phyloP scores from a whole-genome alignment of 805 yeast species.

The Pichia rugopelliculosa region DNA sequence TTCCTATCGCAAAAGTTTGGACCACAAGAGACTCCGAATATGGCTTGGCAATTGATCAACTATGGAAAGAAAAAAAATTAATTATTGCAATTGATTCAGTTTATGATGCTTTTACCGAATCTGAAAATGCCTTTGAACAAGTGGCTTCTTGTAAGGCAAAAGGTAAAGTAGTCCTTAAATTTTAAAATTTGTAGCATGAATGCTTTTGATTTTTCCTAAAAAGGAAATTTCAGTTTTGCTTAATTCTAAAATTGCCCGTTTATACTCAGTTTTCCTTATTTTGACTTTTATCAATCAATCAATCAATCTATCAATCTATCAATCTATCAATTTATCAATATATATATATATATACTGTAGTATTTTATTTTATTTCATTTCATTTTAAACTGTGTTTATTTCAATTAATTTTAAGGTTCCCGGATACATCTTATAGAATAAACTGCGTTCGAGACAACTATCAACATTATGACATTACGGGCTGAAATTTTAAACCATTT shows the following conservation, averaged over 20 bases:
- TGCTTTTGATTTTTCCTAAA: not conserved
- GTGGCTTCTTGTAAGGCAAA: constrained; percentile 41
- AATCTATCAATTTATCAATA: no score
- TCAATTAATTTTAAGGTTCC: no score
- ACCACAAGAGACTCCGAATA: constrained; percentile 11
- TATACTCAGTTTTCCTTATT: not conserved
- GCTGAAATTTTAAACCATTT: constrained; percentile 9
- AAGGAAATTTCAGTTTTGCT: not conserved
- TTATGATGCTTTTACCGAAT: constrained; percentile 39
- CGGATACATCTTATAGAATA: no score
- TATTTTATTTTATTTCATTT: no score
- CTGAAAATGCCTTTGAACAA: constrained; percentile 41
- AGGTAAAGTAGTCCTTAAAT: constrained; percentile 52
- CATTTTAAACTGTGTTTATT: no score
- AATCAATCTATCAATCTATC: no score
- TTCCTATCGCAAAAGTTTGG: constrained; percentile 4
- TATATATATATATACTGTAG: no score
- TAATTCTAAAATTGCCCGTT: not conserved
- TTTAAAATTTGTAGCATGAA: constrained; percentile 14
- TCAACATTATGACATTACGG: constrained; percentile 1
- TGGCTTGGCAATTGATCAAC: constrained; percentile 31
- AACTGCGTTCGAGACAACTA: no score
- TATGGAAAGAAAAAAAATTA: constrained; percentile 39
- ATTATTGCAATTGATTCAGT: constrained; percentile 48
- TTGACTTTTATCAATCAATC: no score